Evolutionary conservation across 805 yeast species (phyloP).

Genomic region (Yamadazyma nakazawae): DNA sequence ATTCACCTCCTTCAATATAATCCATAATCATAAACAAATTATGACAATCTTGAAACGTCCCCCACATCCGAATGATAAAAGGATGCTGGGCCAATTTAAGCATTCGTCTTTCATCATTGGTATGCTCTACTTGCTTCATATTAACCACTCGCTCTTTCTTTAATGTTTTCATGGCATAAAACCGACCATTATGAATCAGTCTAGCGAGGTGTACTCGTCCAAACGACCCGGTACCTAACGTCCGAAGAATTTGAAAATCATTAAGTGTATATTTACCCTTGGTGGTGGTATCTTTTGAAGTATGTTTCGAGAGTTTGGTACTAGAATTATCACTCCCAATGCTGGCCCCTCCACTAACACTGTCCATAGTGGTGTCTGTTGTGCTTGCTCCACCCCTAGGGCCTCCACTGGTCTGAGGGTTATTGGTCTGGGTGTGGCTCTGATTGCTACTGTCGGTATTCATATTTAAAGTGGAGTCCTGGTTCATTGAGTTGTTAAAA

Average conservation of each 20-base stretch:
- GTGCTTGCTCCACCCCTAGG: not conserved
- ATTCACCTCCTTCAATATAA: slow-evolving; percentile 62
- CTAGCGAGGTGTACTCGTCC: slow-evolving; percentile 59
- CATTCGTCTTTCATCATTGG: slow-evolving; percentile 61
- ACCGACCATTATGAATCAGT: slow-evolving; percentile 56
- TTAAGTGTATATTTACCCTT: slow-evolving; percentile 55
- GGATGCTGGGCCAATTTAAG: slow-evolving; percentile 57
- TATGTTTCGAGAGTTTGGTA: slow-evolving; percentile 12
- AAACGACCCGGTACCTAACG: slow-evolving; percentile 60
- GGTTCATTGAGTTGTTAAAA: slow-evolving; percentile 1
- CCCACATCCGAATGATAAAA: slow-evolving; percentile 62
- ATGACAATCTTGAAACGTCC: slow-evolving; percentile 58
- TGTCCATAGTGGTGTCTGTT: not conserved
- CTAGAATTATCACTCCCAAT: not conserved
- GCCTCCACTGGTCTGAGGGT: not conserved
- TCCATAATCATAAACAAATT: slow-evolving; percentile 63
- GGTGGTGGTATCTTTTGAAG: slow-evolving; percentile 37
- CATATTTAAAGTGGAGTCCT: not conserved
- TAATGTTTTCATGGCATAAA: slow-evolving; percentile 58
- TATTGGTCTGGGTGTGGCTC: too few relatives aligned
- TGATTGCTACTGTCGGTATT: not conserved
- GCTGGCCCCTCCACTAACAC: not conserved
- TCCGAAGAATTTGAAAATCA: slow-evolving; percentile 55
- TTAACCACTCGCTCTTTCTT: slow-evolving; percentile 56
- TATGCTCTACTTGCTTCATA: slow-evolving; percentile 63